These are phyloP conservation scores for Thymus quinquecostatus DNA, from an alignment of 257 asterid genomes.

Conservation along the genomic window DNA sequence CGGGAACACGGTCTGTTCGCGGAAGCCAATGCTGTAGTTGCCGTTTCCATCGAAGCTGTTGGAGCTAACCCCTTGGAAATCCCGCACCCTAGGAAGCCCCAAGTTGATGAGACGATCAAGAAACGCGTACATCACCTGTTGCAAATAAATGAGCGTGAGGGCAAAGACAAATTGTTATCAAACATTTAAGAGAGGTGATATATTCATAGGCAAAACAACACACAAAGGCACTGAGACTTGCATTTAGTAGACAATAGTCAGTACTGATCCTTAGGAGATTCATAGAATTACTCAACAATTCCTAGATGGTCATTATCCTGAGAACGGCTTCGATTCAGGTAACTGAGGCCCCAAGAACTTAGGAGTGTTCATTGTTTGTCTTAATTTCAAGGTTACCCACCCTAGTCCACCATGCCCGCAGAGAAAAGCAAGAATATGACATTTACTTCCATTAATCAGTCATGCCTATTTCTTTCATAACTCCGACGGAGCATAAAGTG, in stretches of 20 bases:
- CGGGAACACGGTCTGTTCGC: conserved; percentile 94
- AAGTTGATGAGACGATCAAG: conserved; percentile 92
- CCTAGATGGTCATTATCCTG: neutral
- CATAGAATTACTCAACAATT: neutral
- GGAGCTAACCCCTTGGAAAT: conserved; percentile 88
- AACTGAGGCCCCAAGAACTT: neutral
- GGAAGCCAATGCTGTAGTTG: conserved; percentile 83
- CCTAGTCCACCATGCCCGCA: neutral
- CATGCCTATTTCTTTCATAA: neutral
- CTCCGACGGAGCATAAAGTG: neutral
- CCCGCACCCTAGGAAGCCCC: conserved; percentile 93
- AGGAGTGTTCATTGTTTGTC: neutral
- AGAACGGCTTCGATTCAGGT: neutral
- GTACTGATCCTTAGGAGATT: neutral
- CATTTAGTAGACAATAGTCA: neutral
- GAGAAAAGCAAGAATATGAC: neutral
- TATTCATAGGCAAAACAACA: neutral
- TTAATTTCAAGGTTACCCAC: neutral
- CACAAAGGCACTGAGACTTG: neutral
- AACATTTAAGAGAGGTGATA: neutral
- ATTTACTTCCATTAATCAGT: neutral
- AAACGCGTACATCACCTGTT: conserved; percentile 83
- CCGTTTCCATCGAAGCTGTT: conserved; percentile 96
- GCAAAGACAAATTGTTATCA: neutral
- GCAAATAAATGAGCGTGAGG: conserved; percentile 17